Evolutionary conservation across 495 filamentous ascomycete genomes (phyloP), one percentile per base, ranked within the genome.

Genomic region (Penicillium coprophilum): DNA sequence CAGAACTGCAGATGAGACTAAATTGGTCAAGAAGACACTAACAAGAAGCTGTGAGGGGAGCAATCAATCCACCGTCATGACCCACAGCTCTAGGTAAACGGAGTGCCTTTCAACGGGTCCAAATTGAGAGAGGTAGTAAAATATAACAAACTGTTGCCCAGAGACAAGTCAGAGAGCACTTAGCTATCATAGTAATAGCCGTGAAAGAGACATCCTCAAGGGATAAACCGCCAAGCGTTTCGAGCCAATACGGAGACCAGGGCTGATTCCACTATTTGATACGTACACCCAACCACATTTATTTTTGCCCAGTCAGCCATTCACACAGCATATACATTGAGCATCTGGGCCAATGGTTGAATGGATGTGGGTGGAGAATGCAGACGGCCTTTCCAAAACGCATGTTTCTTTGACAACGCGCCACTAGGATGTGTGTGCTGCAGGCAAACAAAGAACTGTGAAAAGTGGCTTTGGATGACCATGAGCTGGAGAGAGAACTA

Each of bases 401-500:
- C 20, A 46, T 27, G 6, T 36, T 54, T 28, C 41, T 54, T 46
- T 54, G 52, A 54, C 1, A 13, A 13, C n/a, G 4, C 41, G 41
- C 41, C 51, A 46, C 41, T 20, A 28, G 31, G 31, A 30, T 36
- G 28, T 53, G 48, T 32, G 19, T 45, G 30, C 40, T 54, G 30
- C 51, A 34, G 20, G 31, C 12, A 45, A 54, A 54, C 51, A 54
- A 54, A 54, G 51, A 54, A 54, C 31, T 9, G 23, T 38, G 7
- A 10, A 11, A 23, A 28, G 8, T 13, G 40, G 17, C 28, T 4
- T 28, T 12, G 6, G 49, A 5, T 15, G 0, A 30, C 27, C 7
- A n/a, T 7, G 21, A 31, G 15, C n/a, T 31, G 27, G 27, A 17
- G 4, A 9, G 8, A 8, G 17, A 30, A 28, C 13, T 32, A 30